Evolutionary conservation across 73 alveolate genomes (phyloP), one percentile per base, ranked within the genome.

Genomic region (Blepharisma japonicum): DNA sequence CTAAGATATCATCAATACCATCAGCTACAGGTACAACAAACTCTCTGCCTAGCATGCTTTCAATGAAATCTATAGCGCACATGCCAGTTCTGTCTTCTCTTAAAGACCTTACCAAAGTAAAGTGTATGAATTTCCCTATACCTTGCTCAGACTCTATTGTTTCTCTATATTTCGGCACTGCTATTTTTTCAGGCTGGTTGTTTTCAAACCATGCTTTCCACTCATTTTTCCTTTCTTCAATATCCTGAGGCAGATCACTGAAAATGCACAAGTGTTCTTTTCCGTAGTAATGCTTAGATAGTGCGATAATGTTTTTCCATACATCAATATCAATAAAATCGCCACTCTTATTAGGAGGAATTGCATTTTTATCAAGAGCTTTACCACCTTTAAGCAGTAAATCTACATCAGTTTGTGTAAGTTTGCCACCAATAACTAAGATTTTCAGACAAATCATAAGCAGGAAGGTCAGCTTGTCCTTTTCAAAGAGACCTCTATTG

Each of bases 401-500:
- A 54, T 92, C 84, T 18, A 95, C 98, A 89, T 98, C 99, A 21
- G 88, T 95, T 72, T 85, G 84, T 71, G 91, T 85, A 81, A 90
- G 80, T 86, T 91, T 97, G 56, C 94, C 96, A 68, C 96, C 99
- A 86, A 97, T 96, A 71, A 94, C 86, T 81, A 95, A 90, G 80
- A 98, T 91, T 92, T 97, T 98, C 94, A 97, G 85, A 81, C 98
- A 89, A 87, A 95, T 96, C 97, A 97, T 86, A 32, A 98, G 94
- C 68, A 95, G 92, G 94, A 98, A 98, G 55, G 98, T 96, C 68
- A 94, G 91, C 95, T 98, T 98, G 87, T 98, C 99, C 67, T 94
- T 96, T 89, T 98, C 99, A 86, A 97, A 98, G 80, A 98, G 98
- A 61, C 99, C 99, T 88, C 99, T 91, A 86, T 94, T 97, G 78